Conservation (phyloP, 1,139 yeast species). For the Magnusiomyces suaveolens region DNA sequence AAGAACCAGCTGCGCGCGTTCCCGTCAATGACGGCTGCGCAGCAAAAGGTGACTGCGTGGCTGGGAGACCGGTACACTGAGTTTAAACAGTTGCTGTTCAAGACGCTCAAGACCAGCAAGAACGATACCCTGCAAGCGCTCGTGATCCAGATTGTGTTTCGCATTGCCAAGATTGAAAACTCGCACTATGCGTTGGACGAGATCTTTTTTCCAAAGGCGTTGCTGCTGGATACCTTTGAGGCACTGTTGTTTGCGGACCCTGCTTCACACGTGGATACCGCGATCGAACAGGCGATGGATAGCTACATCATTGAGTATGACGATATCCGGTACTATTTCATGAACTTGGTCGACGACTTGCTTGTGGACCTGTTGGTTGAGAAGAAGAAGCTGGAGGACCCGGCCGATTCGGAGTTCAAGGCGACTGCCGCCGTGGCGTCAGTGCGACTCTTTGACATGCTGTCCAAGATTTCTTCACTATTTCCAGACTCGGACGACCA, state of each 20-base stretch:
- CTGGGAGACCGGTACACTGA: conserved; percentile 47
- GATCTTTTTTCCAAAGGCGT: conserved; percentile 53
- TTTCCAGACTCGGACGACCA: conserved; percentile 26
- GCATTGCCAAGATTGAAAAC: conserved; percentile 53
- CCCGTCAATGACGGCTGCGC: conserved; percentile 31
- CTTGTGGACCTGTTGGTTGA: conserved; percentile 9
- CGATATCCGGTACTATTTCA: conserved; percentile 28
- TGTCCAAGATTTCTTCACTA: conserved; percentile 14
- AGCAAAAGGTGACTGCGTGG: conserved; percentile 42
- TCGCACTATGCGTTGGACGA: conserved; percentile 43
- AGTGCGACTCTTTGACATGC: conserved; percentile 13
- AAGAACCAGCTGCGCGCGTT: conserved; percentile 38
- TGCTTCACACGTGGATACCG: conserved; percentile 24
- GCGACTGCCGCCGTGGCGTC: conserved; percentile 12
- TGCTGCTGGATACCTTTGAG: conserved; percentile 47
- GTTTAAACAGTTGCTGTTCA: conserved; percentile 42
- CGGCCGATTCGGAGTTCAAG: conserved; percentile 4
- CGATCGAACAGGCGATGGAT: conserved; percentile 50
- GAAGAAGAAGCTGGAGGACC: conserved; percentile 4
- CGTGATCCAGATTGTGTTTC: conserved; percentile 53
- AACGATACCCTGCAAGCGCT: conserved; percentile 48
- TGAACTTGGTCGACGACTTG: conserved; percentile 13
- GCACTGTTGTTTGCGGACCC: conserved; percentile 39
- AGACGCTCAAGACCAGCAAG: conserved; percentile 27
- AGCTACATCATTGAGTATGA: conserved; percentile 41